Evolutionary conservation across 257 asterid species (phyloP), one percentile per base, ranked within the genome.

Genomic region (Nicotiana tomentosiformis): DNA sequence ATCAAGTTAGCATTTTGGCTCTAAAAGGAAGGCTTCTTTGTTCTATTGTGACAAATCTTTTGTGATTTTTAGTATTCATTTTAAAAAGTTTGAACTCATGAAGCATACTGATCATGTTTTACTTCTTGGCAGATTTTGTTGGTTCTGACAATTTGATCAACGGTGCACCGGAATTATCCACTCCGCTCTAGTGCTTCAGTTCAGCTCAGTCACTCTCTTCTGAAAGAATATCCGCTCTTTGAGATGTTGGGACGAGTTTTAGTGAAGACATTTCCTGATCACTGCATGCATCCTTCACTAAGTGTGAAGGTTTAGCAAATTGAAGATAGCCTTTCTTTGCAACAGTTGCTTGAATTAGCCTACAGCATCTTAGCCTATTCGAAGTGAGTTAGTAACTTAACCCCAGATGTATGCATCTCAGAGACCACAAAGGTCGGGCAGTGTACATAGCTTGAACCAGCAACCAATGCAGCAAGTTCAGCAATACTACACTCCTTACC

Each of bases 331-430:
- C 18, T 72, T 49, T 60, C 79, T 49, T 74, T 74, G 62, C n/a
- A 17, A 57, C 35, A n/a, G 78, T 10, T 60, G 66, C 66, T 60
- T 60, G 66, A n/a, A 60, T n/a, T 60, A 60, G 26, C 62, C 64
- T 18, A 18, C 10, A 58, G 64, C 58, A 53, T 53, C 58, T 53
- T 53, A 12, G 66, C 26, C 32, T 60, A 60, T n/a, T 7, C n/a
- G 7, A 12, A 12, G 69, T 29, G 62, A 37, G 80, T 39, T 49
- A 49, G 70, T 79, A 37, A 55, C 66, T 83, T 80, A 83, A 37
- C 33, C 80, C 68, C 85, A 86, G 86, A 93, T 96, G 98, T 92
- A 85, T 88, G 86, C 95, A 84, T 87, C 97, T 68, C 94, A 88
- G 83, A 90, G 83, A 72, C 90, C 92, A 65, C 89, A 85, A 87